Evolutionary conservation across 2,329 filamentous ascomycete genomes (phyloP).

Genomic region (Magnaporthiopsis rhizophila): DNA sequence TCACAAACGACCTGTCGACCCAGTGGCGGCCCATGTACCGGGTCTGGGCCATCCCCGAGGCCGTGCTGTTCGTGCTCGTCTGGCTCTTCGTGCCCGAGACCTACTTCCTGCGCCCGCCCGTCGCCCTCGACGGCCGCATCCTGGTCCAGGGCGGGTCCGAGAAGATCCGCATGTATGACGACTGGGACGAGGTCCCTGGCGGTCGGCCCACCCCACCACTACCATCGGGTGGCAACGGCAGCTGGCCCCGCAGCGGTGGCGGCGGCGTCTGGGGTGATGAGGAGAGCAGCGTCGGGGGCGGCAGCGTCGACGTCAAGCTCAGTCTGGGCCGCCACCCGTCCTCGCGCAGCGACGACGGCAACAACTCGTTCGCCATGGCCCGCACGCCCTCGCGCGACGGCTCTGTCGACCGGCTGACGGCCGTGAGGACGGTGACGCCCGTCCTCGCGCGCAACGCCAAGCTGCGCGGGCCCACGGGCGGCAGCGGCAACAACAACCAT

Average conservation of each 20-base stretch:
- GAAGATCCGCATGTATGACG: slow-evolving; percentile 28
- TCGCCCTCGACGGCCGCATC: slow-evolving; percentile 32
- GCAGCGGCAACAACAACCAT: background rate
- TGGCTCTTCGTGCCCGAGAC: slow-evolving; percentile 28
- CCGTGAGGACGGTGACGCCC: too few species aligned
- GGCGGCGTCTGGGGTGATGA: too few species aligned
- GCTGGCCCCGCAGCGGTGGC: background rate
- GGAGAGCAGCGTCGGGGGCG: too few species aligned
- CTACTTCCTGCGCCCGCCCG: slow-evolving; percentile 30
- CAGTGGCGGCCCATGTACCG: slow-evolving; percentile 27
- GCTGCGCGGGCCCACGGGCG: background rate
- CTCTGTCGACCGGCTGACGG: too few species aligned
- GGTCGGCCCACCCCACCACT: slow-evolving; percentile 8
- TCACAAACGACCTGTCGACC: slow-evolving; percentile 17
- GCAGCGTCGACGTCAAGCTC: background rate
- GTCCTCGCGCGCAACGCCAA: too few species aligned
- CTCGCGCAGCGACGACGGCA: too few species aligned
- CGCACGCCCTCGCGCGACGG: background rate
- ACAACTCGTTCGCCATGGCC: background rate
- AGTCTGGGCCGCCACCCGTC: background rate
- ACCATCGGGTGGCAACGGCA: background rate
- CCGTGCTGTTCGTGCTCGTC: slow-evolving; percentile 19
- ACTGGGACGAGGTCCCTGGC: slow-evolving; percentile 19
- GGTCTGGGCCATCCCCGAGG: slow-evolving; percentile 19
- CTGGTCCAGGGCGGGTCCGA: slow-evolving; percentile 28